Evolutionary conservation across 2,329 filamentous ascomycete genomes (phyloP).

Genomic region (Colletotrichum tanaceti): DNA sequence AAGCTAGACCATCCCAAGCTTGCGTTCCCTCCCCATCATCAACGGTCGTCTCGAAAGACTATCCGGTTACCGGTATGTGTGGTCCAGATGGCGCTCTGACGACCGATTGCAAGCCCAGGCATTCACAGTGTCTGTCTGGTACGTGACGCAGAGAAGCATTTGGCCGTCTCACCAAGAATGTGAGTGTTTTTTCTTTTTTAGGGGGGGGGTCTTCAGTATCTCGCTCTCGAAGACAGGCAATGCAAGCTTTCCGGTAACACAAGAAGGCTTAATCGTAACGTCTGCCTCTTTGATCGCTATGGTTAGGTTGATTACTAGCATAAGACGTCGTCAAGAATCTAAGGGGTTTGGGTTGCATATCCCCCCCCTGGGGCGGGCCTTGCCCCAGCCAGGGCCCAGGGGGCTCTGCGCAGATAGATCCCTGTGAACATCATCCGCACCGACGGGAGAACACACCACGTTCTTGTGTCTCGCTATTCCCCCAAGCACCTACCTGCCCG

Average conservation of each 20-base stretch:
- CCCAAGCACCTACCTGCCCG: slow-evolving; percentile 29
- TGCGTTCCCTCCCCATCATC: too few relatives aligned
- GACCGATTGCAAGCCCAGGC: too few relatives aligned
- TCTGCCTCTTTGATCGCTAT: not conserved
- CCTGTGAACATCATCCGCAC: slow-evolving; percentile 38
- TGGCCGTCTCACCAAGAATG: not conserved
- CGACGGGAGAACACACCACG: slow-evolving; percentile 30
- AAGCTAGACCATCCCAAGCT: too few relatives aligned
- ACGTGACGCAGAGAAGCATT: not conserved
- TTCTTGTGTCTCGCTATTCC: slow-evolving; percentile 21
- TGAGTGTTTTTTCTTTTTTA: too few relatives aligned
- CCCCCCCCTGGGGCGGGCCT: too few relatives aligned
- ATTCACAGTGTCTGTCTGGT: too few relatives aligned
- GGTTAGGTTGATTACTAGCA: not conserved
- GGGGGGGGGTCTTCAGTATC: too few relatives aligned
- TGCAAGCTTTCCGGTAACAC: not conserved
- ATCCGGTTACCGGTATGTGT: too few relatives aligned
- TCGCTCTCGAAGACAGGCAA: not conserved
- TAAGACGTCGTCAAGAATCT: slow-evolving; percentile 34
- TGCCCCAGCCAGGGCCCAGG: slow-evolving; percentile 25
- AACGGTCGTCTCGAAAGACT: too few relatives aligned
- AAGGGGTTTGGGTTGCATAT: slow-evolving; percentile 23
- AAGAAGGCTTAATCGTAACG: not conserved
- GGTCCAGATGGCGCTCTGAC: too few relatives aligned
- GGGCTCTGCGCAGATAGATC: slow-evolving; percentile 32